These are phyloP conservation scores for Potentilla sterilis DNA, from an alignment of 306 rosid species.

Conservation along the genomic window DNA sequence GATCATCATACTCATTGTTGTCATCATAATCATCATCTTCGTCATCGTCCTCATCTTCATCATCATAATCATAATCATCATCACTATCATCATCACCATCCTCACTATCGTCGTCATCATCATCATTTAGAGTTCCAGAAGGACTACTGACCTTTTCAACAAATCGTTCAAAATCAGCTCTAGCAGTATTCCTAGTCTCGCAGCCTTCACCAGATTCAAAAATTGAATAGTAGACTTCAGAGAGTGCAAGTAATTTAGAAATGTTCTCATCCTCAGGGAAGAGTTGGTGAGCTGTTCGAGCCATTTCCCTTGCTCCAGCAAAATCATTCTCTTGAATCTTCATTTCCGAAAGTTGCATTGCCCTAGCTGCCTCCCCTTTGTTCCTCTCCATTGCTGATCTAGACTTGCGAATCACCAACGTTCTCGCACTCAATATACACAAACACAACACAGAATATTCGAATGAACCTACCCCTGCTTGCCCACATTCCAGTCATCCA, in stretches of 20 bases:
- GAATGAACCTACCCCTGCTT: neutral
- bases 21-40: neutral
- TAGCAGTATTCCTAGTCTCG: constrained; percentile 23
- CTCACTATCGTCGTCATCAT: neutral
- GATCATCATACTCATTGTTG: neutral
- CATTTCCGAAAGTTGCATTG: constrained; percentile 63
- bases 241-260: constrained; percentile 54
- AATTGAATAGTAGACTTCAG: constrained; percentile 69
- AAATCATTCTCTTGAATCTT: constrained; percentile 61
- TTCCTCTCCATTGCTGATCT: constrained; percentile 74
- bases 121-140: constrained; percentile 26
- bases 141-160: constrained; percentile 34
- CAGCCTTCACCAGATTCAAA: constrained; percentile 35
- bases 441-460: neutral
- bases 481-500: constrained; percentile 14
- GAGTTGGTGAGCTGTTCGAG: constrained; percentile 51
- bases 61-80: neutral
- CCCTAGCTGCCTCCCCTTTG: constrained; percentile 76
- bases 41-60: neutral
- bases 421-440: constrained; percentile 8
- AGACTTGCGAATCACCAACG: constrained; percentile 30
- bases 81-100: neutral
- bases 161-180: constrained; percentile 20
- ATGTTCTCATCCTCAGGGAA: constrained; percentile 70
- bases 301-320: constrained; percentile 69